A percentile compares a stretch with the other conserved stretches of the same genome.
Conservation (phyloP, 768 basidiomycete species). For the Coprinopsis sp. region DNA sequence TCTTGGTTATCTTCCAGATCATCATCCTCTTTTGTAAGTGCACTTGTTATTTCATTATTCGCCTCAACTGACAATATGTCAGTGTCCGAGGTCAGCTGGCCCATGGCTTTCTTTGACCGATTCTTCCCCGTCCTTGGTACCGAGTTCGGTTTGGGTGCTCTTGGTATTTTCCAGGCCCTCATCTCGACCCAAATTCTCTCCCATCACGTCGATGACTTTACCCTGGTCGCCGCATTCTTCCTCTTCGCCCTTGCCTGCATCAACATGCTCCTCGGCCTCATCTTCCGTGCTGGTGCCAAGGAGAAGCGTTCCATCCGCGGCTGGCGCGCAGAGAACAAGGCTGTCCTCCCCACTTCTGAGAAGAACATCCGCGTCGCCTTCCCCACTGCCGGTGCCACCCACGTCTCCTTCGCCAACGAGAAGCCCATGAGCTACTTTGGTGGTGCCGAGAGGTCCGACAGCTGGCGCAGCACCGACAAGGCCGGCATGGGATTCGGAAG, state of each 20-base stretch:
- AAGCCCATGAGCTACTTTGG: background rate
- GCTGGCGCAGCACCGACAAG: conserved; percentile 25
- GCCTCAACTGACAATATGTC: background rate
- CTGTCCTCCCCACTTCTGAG: conserved; percentile 49
- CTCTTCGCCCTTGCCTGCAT: conserved; percentile 89
- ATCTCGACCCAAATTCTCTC: conserved; percentile 70
- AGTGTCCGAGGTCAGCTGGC: conserved; percentile 80
- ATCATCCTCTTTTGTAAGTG: conserved; percentile 63
- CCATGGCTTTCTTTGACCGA: conserved; percentile 71
- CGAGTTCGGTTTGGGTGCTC: conserved; percentile 79
- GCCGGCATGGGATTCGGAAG: conserved; percentile 74
- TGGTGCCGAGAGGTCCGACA: conserved; percentile 7
- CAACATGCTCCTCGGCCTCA: conserved; percentile 74
- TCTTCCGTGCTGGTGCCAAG: conserved; percentile 63
- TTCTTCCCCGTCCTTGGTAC: conserved; percentile 89
- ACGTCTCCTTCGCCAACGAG: conserved; percentile 26
- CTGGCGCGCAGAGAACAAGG: conserved; percentile 55
- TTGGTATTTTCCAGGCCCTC: conserved; percentile 79
- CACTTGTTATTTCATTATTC: background rate
- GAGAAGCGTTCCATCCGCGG: conserved; percentile 56
- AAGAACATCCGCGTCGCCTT: conserved; percentile 32
- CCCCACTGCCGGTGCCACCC: conserved; percentile 20
- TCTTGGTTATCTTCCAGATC: conserved; percentile 82
- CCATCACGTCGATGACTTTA: conserved; percentile 81
- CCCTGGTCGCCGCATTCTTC: conserved; percentile 88